Base-by-base conservation (phyloP, 352 stramenopile species). In the Aphanomyces cochlioides region DNA sequence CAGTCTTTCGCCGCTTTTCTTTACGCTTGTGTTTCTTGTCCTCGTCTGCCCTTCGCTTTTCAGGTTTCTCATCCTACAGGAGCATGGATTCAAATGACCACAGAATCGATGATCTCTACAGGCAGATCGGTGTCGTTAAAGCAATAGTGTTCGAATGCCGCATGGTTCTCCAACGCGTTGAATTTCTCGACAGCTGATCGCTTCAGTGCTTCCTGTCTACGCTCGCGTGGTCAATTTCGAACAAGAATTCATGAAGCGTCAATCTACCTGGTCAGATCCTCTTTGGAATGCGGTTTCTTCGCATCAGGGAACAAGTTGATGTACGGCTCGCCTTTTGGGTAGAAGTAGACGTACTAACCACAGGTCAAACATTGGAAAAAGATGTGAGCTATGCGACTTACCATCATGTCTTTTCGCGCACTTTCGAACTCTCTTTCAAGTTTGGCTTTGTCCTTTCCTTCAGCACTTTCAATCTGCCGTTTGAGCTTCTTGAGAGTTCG, bases 371-470 rank as follows among this genome's bases (percentile, higher is more conserved):
- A 28, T 17, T 37, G n/a, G n/a, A 28, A 12, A 57, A 2, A 7
- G 13, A 13, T 60, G 5, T 5, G 39, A 34, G 15, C 15, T 47
- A 28, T 10, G 1, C 10, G 38, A 1, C 59, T 17, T 70, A 70
- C 64, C 64, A 70, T 70, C 64, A 70, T 70, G 54, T 70, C 64
- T 63, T 70, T 34, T 34, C 61, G 59, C 6, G 64, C 64, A 48
- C 3, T 19, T 34, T 70, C 17, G 54, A 48, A 70, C 34, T 63
- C 15, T 15, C 50, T 37, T n/a, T 70, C 54, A 10, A 70, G 17
- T 13, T 61, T 50, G 34, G 12, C 38, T 43, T 64, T 54, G 43
- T 50, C 17, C 6, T 12, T 6, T 36, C 48, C 54, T 28, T 41
- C 54, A 10, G 5, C 7, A 8, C 38, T 19, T 10, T 54, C 40